Evolutionary conservation across 1,139 yeast species (phyloP), one percentile per base, ranked within the genome.

Genomic region (Suhomyces guaymorum): DNA sequence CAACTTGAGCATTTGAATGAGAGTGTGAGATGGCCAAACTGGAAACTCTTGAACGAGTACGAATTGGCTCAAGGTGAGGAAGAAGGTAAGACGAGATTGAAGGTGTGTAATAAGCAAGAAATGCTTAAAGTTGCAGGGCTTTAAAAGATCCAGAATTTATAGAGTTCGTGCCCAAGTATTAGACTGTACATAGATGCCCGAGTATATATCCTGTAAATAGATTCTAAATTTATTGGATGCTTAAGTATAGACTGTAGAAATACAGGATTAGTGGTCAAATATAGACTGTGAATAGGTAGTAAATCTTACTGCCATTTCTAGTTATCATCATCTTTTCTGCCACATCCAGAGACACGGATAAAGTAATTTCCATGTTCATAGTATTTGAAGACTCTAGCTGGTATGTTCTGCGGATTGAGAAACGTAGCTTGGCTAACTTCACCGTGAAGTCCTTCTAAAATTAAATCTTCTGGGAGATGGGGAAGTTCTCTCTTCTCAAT

Each of bases 21-120:
- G 15, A 17, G 25, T 3, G 75, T 83, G 2, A 48, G 64, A 8
- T 90, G 97, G 97, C 47, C 63, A 0, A 82, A 82, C 40, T 92
- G 97, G 97, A 51, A 60, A 37, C 66, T 56, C 33, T 68, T 89
- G 13, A 79, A 85, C 47, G 43, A 55, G 2, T 59, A 57, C 18
- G 97, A 89, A 54, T 39, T 66, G 25, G 49, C 55, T 15, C 51
- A 54, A 5, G 96, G 92, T 2, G 41, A 40, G 8, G 33, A 41
- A 20, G 16, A 44, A 2, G 82, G 79, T 10, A 83, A 80, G 54
- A 55, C 75, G 1, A 68, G 94, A 39, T 71, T 66, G 38, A 87
- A 88, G 57, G 61, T 84, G 24, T 61, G 72, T 19, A 48, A 65
- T 32, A 53, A 61, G n/a, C 59, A 63, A 1, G 70, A 74, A 20